Base-by-base conservation (phyloP, 176 grass and related monocot genomes). In the Eleusine indica region DNA sequence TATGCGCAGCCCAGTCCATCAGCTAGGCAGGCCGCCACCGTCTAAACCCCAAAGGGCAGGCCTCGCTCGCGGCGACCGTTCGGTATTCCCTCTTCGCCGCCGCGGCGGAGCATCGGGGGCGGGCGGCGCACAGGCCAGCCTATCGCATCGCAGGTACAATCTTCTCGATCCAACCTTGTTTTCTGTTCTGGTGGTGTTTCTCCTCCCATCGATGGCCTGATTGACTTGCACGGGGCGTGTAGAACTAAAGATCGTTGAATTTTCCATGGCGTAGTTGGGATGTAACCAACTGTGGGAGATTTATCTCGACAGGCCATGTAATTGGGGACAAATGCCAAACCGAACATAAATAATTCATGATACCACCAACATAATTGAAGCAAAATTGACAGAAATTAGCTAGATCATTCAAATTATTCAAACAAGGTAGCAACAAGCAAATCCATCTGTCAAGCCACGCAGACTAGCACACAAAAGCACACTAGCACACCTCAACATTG, bases 401-500 rank as follows among this genome's bases (percentile, higher is more conserved):
- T 7, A 81, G 82, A 42, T 7, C 12, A 81, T 70, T 21, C 72
- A 71, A 65, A 89, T 86, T 86, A 82, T 86, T 86, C 73, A 77
- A 82, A 49, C 48, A 67, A 67, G 39, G 67, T 78, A 86, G 58
- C 43, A 85, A 82, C 60, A 54, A 58, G 73, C 43, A 51, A 41
- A 41, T 78, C 73, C 40, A 86, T 82, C 80, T 60, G 39, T 66
- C 71, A 46, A 44, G 71, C 70, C 38, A 40, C 35, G 5, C 42
- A 81, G 43, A 77, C 19, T 48, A 79, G 41, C 88, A 83, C 68
- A 80, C 74, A 80, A 68, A 79, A 67, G 73, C 41, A 41, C 15
- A 19, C 28, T 8, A 15, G 28, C 19, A 69, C 60, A 17, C 49
- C 49, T 58, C 38, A 8, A 30, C 25, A 68, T 9, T 2, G 38